Base-by-base conservation (phyloP, 208 protist genomes). In the Angomonas deanei region DNA sequence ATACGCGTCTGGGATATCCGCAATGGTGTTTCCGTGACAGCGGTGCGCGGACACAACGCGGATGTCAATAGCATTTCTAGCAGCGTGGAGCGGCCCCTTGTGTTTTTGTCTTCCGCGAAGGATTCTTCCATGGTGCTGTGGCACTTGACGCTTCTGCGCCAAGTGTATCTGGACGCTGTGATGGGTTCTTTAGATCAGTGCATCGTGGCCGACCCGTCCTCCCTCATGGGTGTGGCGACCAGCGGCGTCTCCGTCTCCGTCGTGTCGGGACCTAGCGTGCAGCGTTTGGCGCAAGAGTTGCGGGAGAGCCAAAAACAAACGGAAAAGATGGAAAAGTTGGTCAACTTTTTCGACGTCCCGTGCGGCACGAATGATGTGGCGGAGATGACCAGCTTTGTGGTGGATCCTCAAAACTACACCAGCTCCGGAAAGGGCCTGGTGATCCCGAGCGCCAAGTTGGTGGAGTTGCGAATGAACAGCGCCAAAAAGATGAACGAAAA, bases 1-100 rank as follows among this genome's bases (percentile, higher is more conserved):
- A 78, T 98, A 30, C 86, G 91, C 23, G 47, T 97, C 36, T 97
- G 93, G 92, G 91, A 98, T 70, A 54, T 91, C 17, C 84, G 88
- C 58, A 88, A 73, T 54, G 76, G 75, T 10, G 58, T 68, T 11
- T 79, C 79, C 66, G 50, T 98, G 17, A 66, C 64, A 0, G 76
- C 80, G 13, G 72, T 93, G 8, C 80, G 88, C 10, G 78, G 88
- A n/a, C 92, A 97, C 71, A 88, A 79, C 66, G 74, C 84, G n/a
- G 91, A 94, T 23, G 88, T 97, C 10, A 76, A 84, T 54, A 71
- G 86, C 27, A 49, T 98, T 33, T 68, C 63, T 15, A 77, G 75
- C 31, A 90, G 97, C 70, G 74, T 80, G 0, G 74, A 92, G 30
- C 85, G 96, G 6, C 96, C 96, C 2, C 85, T 98, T 46, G 63